phyloP scores from a whole-genome alignment of 2,329 filamentous ascomycete species.

The Alternaria hordeiaustralica region DNA sequence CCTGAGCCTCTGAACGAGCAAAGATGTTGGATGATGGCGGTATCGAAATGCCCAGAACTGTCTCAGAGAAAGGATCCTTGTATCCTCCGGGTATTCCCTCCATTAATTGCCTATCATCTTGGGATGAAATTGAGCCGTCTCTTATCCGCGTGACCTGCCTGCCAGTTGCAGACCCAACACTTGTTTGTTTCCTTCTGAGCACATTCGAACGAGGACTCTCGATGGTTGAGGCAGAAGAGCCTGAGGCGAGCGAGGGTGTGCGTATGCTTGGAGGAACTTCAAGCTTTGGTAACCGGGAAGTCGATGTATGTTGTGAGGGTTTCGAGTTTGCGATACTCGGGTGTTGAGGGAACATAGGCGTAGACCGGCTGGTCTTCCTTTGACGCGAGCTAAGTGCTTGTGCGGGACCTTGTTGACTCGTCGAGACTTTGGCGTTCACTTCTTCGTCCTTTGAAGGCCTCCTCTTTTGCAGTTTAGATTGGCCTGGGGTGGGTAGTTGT shows the following conservation, averaged over 20 bases:
- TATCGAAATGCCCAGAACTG: conserved; percentile 53
- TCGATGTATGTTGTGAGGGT: conserved; percentile 30
- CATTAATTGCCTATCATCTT: conserved; percentile 36
- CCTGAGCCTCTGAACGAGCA: conserved; percentile 32
- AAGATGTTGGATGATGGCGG: conserved; percentile 44
- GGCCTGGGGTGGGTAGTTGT: conserved; percentile 31
- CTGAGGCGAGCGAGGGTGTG: conserved; percentile 58
- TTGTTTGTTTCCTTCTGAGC: conserved; percentile 55
- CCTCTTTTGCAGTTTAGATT: conserved; percentile 47
- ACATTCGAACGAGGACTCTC: conserved; percentile 54
- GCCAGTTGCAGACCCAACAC: conserved; percentile 42
- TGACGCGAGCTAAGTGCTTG: conserved; percentile 30
- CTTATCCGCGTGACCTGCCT: conserved; percentile 41
- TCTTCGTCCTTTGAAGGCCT: conserved; percentile 44
- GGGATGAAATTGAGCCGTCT: conserved; percentile 43
- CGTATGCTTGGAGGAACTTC: conserved; percentile 44
- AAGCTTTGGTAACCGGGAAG: conserved; percentile 45
- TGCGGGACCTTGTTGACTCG: conserved; percentile 26
- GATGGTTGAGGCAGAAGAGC: conserved; percentile 55
- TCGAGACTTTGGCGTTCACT: conserved; percentile 18
- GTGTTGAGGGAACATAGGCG: conserved; percentile 26
- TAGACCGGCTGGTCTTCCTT: conserved; percentile 28
- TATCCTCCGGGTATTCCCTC: conserved; percentile 42
- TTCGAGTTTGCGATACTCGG: conserved; percentile 28
- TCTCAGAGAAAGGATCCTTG: conserved; percentile 51